Evolutionary conservation across 2,329 filamentous ascomycete species (phyloP).

Genomic region (Pseudocercospora macadamiae): DNA sequence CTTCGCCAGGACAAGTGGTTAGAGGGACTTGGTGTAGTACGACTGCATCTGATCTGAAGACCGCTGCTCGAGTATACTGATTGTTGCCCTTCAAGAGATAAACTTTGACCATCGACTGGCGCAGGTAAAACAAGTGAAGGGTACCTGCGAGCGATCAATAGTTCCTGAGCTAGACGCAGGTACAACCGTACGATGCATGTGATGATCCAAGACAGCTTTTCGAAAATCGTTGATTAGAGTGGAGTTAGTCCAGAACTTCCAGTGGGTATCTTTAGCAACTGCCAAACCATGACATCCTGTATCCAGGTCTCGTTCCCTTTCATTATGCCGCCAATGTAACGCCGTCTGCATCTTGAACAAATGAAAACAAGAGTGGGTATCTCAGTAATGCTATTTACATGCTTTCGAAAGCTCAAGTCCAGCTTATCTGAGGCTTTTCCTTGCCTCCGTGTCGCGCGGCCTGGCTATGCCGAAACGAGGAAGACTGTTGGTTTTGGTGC

Average conservation of each 20-base stretch:
- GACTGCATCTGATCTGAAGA: too few relatives aligned
- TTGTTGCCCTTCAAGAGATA: background rate
- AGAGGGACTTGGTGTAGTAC: too few relatives aligned
- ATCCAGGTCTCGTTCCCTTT: background rate
- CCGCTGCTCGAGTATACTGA: too few relatives aligned
- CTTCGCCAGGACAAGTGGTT: too few relatives aligned
- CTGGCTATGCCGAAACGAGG: background rate
- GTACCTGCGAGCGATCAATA: background rate
- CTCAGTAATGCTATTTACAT: constrained; percentile 2
- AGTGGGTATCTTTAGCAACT: constrained; percentile 3
- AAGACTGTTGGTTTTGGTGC: background rate
- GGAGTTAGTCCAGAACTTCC: background rate
- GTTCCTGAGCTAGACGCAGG: constrained; percentile 1
- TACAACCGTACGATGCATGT: background rate
- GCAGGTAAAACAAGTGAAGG: background rate
- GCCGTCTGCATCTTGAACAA: background rate
- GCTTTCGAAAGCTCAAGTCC: background rate
- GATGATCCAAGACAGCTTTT: background rate
- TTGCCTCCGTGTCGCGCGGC: background rate
- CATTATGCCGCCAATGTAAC: constrained; percentile 1
- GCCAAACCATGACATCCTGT: background rate
- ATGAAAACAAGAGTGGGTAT: constrained; percentile 3
- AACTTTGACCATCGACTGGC: background rate
- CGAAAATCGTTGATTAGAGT: background rate
- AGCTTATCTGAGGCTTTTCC: background rate